Base-by-base conservation (phyloP, 108 stramenopile species). In the Nannochloropsis salina region DNA sequence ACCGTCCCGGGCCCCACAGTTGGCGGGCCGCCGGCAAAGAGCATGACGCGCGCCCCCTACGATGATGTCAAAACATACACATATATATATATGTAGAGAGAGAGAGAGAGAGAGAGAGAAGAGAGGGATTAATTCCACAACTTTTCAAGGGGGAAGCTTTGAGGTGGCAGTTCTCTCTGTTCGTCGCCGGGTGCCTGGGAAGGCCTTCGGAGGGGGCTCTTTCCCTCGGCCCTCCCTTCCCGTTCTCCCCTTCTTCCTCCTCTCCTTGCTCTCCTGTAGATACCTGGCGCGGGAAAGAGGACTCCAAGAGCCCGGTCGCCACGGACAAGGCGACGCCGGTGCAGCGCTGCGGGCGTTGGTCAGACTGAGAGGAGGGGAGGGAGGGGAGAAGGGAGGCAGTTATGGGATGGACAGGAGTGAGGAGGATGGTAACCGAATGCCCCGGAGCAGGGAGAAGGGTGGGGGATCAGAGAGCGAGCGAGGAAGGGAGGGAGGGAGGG, bases 21-120 rank as follows among this genome's bases (percentile, higher is more conserved):
- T 86, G 96, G 94, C 8, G 99, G 99, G 44, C 99, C 99, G 9
- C 95, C 94, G 41, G 95, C 93, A 88, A 99, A 99, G 47, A 98
- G 92, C 97, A 99, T 96, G 80, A 99, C 89, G 31, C 99, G 91
- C 0, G 95, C 95, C 11, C 97, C 98, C 4, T 93, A 40, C 31
- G 11, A 41, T n/a, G 81, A 41, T 15, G 51, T 18, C 0, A 31
- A 31, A 31, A 31, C 31, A 31, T 31, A 31, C 1, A 31, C 1
- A 31, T 31, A 31, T 31, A 31, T 31, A 31, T 31, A n/a, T 74
- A 6, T 15, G 61, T 74, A n/a, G 61, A 4, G 61, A 74, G 61
- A 74, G 61, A n/a, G 5, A n/a, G 2, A n/a, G 2, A 74, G n/a
- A 51, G 47, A n/a, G n/a, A 6, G 2, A 74, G 0, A 3, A 4